Base-by-base conservation (phyloP, 116 monocot species). In the Iris pallida region DNA sequence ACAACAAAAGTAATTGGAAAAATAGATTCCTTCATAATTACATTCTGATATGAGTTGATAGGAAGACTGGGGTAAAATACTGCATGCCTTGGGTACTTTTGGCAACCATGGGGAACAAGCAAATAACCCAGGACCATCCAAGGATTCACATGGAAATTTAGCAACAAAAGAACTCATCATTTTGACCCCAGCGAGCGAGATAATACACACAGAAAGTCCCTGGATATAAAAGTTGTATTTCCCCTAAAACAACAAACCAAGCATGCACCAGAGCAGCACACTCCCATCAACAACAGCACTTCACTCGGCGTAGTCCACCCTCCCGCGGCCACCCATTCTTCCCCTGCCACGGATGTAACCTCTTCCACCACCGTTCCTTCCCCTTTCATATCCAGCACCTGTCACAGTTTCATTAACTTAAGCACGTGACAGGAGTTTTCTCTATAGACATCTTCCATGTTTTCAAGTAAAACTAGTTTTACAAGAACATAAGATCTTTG, bases 331-430 rank as follows among this genome's bases (percentile, higher is more conserved):
- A 16, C 75, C 76, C 14, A 66, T 66, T 51, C 80, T 70, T 46
- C 80, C 81, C 53, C 81, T 53, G 15, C 61, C 76, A 59, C 75
- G 44, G 16, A 17, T 53, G 48, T 68, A 68, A 13, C 68, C 73
- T 67, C 67, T 66, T 15, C 66, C 72, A 53, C 58, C 58, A 18
- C 58, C 20, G 58, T 44, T 44, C 45, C 64, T 3, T 15, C 64
- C 64, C 45, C 64, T 73, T 73, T 78, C 78, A 54, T 78, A 78
- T 13, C 78, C 78, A 20, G 55, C 55, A 14, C 73, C 62, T 20
- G 44, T 20, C 13, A 43, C 8, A 44, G 7, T 17, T 16, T 56
- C 56, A 56, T 56, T 56, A n/a, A 17, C 15, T 56, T 5, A 56
- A 56, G 16, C 14, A 16, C 16, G 14, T 5, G 15, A 19, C 16